Evolutionary conservation across 2,329 filamentous ascomycete species (phyloP).

Genomic region (Colletotrichum brevisporum): DNA sequence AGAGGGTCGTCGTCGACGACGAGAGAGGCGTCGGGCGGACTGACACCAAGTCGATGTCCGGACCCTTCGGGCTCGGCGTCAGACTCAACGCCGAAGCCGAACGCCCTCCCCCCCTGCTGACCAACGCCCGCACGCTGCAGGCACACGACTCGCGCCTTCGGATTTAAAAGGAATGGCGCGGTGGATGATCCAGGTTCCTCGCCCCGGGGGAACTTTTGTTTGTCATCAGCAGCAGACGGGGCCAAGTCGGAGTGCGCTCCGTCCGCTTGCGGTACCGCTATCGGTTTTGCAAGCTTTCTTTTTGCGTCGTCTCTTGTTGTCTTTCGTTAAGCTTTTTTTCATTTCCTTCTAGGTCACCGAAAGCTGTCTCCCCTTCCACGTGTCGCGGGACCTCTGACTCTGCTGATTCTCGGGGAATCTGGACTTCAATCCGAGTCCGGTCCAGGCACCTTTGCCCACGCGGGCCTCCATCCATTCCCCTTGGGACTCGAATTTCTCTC

Average conservation of each 20-base stretch:
- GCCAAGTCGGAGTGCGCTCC: constrained; percentile 8
- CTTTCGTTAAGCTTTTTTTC: too few species aligned
- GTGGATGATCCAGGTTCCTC: too few species aligned
- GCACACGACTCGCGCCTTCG: not conserved
- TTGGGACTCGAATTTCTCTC: too few species aligned
- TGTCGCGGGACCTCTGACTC: not conserved
- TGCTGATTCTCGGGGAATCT: constrained; percentile 5
- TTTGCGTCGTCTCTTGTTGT: not conserved
- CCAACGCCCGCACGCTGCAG: too few species aligned
- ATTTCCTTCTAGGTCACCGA: not conserved
- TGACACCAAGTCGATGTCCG: constrained; percentile 21
- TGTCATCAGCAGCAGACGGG: not conserved
- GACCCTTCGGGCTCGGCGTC: constrained; percentile 20
- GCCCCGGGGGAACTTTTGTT: not conserved
- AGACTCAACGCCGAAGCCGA: constrained; percentile 7
- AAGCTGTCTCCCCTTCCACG: constrained; percentile 24
- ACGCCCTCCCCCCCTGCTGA: too few species aligned
- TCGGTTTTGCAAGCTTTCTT: not conserved
- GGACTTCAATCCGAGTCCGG: not conserved
- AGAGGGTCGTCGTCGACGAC: not conserved
- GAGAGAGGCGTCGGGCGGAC: constrained; percentile 9
- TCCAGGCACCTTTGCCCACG: not conserved
- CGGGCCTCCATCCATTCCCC: not conserved
- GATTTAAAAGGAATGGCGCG: not conserved
- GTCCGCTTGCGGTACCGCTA: constrained; percentile 19